Conservation (phyloP, 2,329 filamentous ascomycete genomes). For the Aspergillus intermedius region DNA sequence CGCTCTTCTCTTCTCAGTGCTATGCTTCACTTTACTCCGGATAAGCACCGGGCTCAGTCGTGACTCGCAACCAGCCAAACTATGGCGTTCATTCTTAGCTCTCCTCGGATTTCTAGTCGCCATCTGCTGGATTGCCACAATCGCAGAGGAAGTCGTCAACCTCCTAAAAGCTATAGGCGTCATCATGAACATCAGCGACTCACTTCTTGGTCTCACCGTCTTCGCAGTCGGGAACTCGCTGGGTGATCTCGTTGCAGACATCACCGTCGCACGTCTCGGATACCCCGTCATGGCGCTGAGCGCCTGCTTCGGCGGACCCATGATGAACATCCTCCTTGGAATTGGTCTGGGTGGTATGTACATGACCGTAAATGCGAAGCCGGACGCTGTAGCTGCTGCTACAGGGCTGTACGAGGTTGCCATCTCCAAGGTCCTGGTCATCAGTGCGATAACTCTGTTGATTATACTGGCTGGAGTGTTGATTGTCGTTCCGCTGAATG, state of each 20-base stretch:
- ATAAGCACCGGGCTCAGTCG: slow-evolving; percentile 53
- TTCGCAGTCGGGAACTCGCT: slow-evolving; percentile 96
- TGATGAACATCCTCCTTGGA: slow-evolving; percentile 93
- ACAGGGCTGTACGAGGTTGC: slow-evolving; percentile 67
- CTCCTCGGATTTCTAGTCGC: slow-evolving; percentile 85
- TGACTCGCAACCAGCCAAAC: slow-evolving; percentile 54
- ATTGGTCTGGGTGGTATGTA: slow-evolving; percentile 88
- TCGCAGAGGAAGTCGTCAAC: slow-evolving; percentile 91
- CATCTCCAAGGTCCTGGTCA: slow-evolving; percentile 75
- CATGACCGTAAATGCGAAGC: slow-evolving; percentile 61
- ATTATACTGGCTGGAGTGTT: slow-evolving; percentile 72
- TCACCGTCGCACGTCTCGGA: slow-evolving; percentile 86
- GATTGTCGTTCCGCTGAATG: slow-evolving; percentile 73
- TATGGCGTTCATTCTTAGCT: slow-evolving; percentile 71
- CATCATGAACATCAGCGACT: slow-evolving; percentile 87
- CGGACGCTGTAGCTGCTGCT: slow-evolving; percentile 7
- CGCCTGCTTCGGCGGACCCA: slow-evolving; percentile 95
- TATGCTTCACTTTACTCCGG: slow-evolving; percentile 61
- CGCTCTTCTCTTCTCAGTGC: slow-evolving; percentile 62
- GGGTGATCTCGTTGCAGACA: slow-evolving; percentile 87
- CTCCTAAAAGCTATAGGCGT: slow-evolving; percentile 90
- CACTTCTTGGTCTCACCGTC: slow-evolving; percentile 86
- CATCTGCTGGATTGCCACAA: slow-evolving; percentile 93
- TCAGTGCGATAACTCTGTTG: slow-evolving; percentile 77
- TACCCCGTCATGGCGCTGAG: slow-evolving; percentile 94